Percentiles rank a stretch among this genome's conserved stretches.
Conservation (phyloP, 305 asterid genomes). For the Fraxinus albicans region DNA sequence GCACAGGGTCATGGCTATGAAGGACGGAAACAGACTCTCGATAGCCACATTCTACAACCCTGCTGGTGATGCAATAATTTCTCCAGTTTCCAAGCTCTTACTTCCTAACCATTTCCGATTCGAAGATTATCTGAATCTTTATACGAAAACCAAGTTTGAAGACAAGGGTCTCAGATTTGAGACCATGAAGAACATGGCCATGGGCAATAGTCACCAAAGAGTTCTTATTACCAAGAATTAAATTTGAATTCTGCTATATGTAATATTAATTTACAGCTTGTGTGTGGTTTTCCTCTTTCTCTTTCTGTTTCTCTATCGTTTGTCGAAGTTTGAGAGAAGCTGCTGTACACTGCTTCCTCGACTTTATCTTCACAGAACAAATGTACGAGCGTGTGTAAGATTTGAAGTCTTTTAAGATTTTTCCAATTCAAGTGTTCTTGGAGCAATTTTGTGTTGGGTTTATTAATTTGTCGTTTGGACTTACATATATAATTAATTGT, state of each 20-base stretch:
- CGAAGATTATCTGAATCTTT: conserved; percentile 61
- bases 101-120: conserved; percentile 53
- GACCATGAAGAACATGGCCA: conserved; percentile 47
- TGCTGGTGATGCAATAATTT: conserved; percentile 62
- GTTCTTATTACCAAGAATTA: conserved; percentile 17
- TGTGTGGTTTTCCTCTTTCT: not conserved
- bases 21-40: conserved; percentile 71
- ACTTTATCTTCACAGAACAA: conserved; percentile 19
- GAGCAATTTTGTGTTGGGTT: not conserved
- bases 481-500: too few species aligned
- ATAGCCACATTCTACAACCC: conserved; percentile 90
- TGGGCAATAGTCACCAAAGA: conserved; percentile 6
- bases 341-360: conserved; percentile 40
- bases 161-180: conserved; percentile 66
- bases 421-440: not conserved
- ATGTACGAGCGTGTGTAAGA: not conserved
- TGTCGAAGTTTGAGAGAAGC: conserved; percentile 31
- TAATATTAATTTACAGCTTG: not conserved
- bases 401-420: not conserved
- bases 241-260: not conserved
- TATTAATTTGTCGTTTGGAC: too few species aligned
- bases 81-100: conserved; percentile 64
- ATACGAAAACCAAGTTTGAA: conserved; percentile 60
- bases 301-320: not conserved
- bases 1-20: conserved; percentile 71